These are phyloP conservation scores for Dillenia turbinata DNA, from an alignment of 164 flowering plant species.

Conservation along the genomic window DNA sequence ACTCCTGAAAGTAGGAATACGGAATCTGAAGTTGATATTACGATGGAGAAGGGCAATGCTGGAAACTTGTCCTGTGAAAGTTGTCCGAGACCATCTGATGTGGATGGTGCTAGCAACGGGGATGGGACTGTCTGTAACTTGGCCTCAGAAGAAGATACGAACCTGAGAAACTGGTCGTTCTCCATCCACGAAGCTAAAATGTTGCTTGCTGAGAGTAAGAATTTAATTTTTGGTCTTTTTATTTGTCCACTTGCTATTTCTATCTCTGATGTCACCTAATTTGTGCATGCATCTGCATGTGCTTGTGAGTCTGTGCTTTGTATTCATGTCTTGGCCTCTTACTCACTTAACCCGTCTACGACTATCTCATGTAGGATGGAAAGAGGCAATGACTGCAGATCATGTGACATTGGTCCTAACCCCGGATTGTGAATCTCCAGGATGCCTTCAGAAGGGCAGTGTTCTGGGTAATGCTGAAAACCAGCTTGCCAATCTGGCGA, in stretches of 20 bases:
- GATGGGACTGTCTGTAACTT: neutral
- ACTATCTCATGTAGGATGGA: slow-evolving; percentile 61
- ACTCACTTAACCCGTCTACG: neutral
- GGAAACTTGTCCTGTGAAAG: slow-evolving; percentile 12
- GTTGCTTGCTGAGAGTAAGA: slow-evolving; percentile 68
- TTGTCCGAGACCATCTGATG: slow-evolving; percentile 12
- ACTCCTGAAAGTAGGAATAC: slow-evolving; percentile 20
- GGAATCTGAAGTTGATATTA: slow-evolving; percentile 17
- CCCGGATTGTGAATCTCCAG: slow-evolving; percentile 30
- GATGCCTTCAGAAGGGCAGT: slow-evolving; percentile 11
- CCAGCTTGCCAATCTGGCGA: slow-evolving; percentile 7
- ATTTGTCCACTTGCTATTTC: neutral
- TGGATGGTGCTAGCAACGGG: slow-evolving; percentile 7
- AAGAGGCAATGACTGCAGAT: slow-evolving; percentile 62
- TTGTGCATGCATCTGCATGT: no score
- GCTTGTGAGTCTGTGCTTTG: neutral
- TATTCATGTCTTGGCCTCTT: neutral
- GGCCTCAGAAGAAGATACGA: slow-evolving; percentile 11
- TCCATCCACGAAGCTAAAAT: slow-evolving; percentile 43
- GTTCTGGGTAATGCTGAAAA: slow-evolving; percentile 34
- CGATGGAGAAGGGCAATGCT: slow-evolving; percentile 18
- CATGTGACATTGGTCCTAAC: slow-evolving; percentile 56
- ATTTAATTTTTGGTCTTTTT: slow-evolving; percentile 1
- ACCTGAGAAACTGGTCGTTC: slow-evolving; percentile 21
- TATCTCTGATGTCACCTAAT: neutral